These are phyloP conservation scores for Fraxinus ornus DNA, from an alignment of 305 asterid genomes.

Conservation along the genomic window DNA sequence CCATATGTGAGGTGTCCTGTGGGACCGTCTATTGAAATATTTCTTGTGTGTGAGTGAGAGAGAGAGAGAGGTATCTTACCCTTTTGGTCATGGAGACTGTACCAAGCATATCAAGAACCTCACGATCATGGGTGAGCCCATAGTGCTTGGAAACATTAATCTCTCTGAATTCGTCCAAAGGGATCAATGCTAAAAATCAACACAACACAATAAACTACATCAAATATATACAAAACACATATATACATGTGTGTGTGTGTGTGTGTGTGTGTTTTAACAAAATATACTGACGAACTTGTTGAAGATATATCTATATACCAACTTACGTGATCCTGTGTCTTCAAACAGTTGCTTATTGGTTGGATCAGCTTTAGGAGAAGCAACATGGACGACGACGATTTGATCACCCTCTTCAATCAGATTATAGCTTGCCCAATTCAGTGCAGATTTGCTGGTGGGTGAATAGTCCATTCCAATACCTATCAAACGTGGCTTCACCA, in stretches of 20 bases:
- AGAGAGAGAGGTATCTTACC: conserved; percentile 22
- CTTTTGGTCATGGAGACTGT: conserved; percentile 36
- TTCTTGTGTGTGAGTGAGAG: too few relatives aligned
- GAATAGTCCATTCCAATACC: conserved; percentile 83
- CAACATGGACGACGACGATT: conserved; percentile 60
- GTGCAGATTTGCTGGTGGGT: conserved; percentile 60
- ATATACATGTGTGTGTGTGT: background rate
- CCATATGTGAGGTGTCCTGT: too few relatives aligned
- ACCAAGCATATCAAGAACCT: conserved; percentile 68
- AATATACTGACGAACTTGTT: background rate
- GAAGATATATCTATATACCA: background rate
- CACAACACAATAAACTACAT: background rate
- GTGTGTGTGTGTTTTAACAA: background rate
- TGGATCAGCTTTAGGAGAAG: conserved; percentile 64
- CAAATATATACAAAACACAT: background rate
- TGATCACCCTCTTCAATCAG: conserved; percentile 58
- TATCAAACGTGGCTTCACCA: conserved; percentile 46
- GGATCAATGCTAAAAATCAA: conserved; percentile 59
- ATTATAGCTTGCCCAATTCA: conserved; percentile 59
- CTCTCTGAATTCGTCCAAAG: conserved; percentile 61
- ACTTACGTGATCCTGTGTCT: conserved; percentile 75
- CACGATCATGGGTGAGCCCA: conserved; percentile 66
- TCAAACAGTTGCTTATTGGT: conserved; percentile 60
- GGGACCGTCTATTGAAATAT: too few relatives aligned
- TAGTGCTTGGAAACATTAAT: conserved; percentile 50